Evolutionary conservation across 805 yeast genomes (phyloP), one percentile per base, ranked within the genome.

Genomic region (Cyberlindnera mississippiensis): DNA sequence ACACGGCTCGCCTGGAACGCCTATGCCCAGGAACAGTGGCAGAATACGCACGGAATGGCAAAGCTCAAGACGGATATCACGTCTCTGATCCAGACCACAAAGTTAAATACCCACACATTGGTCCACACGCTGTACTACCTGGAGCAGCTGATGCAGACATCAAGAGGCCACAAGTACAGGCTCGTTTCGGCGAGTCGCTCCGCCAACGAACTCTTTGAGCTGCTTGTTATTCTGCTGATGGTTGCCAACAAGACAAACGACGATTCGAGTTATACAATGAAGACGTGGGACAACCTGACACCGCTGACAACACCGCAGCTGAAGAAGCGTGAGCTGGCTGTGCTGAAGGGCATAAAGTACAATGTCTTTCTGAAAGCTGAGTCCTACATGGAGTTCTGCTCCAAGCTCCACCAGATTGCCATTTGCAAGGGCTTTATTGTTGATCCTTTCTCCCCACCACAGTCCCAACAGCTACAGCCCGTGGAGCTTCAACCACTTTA

Each of bases 191-290:
- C 26, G 10, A 22, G 11, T 6, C 31, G 38, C 18, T 19, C 39
- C 15, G 8, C 38, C 8, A 26, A 29, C 4, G 54, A 48, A 13
- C 40, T 57, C 16, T 45, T 29, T 22, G 51, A 52, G 24, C 48
- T 39, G 16, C 37, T 40, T 72, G 77, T 44, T 42, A 53, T 51
- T 9, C 45, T 60, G 14, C 42, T 60, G 42, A 59, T 60, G 59
- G 35, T 51, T 67, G 55, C 61, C 59, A 73, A 74, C 55, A 74
- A 74, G 54, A 59, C 69, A 17, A 63, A 59, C 44, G 75, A 74
- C 52, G 80, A 74, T 49, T 75, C 70, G 38, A 67, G 72, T 32
- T 74, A 72, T 46, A 72, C 78, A 2, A 60, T 71, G 50, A 72
- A 72, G 48, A 74, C 79, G 7, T 74, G 80, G 80, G 59, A 56